These are phyloP conservation scores for Coniochaeta prunicola DNA, from an alignment of 2,329 filamentous ascomycete genomes.

Conservation along the genomic window DNA sequence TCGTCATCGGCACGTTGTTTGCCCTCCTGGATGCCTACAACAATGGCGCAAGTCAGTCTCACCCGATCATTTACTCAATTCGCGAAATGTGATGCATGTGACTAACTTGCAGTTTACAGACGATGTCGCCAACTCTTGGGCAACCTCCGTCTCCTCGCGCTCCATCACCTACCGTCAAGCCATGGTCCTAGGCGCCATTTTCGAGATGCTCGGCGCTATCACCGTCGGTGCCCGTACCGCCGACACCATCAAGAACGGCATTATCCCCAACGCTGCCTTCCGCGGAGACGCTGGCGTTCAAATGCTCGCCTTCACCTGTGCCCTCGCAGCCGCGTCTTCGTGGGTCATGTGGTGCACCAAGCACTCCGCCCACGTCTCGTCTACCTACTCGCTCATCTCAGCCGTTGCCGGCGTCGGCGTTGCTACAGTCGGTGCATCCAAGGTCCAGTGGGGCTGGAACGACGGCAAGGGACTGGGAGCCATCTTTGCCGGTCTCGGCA, in stretches of 20 bases:
- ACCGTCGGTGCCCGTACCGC: constrained; percentile 63
- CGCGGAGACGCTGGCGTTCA: constrained; percentile 55
- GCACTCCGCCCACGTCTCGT: constrained; percentile 66
- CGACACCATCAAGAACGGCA: constrained; percentile 73
- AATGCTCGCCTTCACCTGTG: constrained; percentile 60
- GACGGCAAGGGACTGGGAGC: constrained; percentile 60
- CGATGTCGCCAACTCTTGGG: constrained; percentile 81
- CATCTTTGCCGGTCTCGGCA: constrained; percentile 63
- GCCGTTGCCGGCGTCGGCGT: constrained; percentile 63
- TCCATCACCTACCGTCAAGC: constrained; percentile 65
- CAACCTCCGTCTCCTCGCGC: constrained; percentile 73
- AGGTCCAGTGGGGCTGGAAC: constrained; percentile 66
- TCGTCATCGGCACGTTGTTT: constrained; percentile 69
- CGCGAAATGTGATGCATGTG: background rate
- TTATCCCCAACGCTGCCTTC: constrained; percentile 56
- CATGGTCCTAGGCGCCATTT: constrained; percentile 58
- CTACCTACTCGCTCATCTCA: constrained; percentile 61
- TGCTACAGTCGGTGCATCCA: constrained; percentile 52
- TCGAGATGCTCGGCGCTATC: constrained; percentile 62
- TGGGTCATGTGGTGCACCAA: constrained; percentile 80
- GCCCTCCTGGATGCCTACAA: constrained; percentile 72
- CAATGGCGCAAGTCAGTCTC: constrained; percentile 62
- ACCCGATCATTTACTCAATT: background rate
- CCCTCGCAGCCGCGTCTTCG: constrained; percentile 54
- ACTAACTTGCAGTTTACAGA: constrained; percentile 33